Conservation (phyloP, 106 monocot species). For the Apostasia shenzhenica region DNA sequence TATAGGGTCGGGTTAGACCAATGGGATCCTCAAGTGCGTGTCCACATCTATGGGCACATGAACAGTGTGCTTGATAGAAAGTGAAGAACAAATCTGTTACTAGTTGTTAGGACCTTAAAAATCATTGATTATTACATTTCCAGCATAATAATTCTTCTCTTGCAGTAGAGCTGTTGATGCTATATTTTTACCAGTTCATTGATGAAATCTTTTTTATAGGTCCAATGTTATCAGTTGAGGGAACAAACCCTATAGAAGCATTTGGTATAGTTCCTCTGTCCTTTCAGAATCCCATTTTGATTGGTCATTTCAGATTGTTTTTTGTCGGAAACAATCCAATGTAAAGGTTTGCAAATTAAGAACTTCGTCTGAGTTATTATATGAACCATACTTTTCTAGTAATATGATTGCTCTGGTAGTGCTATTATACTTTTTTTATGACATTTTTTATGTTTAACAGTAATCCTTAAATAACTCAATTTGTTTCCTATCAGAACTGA, state of each 20-base stretch:
- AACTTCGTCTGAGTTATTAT: neutral
- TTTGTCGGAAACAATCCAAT: too few relatives aligned
- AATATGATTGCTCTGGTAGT: neutral
- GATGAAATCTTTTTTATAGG: constrained; percentile 15
- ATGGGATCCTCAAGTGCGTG: too few relatives aligned
- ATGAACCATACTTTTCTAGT: neutral
- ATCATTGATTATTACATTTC: too few relatives aligned
- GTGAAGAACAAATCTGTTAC: too few relatives aligned
- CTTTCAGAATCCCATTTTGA: neutral
- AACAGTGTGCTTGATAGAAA: too few relatives aligned
- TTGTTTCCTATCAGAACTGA: constrained; percentile 44
- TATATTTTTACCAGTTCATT: too few relatives aligned
- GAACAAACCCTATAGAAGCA: constrained; percentile 35
- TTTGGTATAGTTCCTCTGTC: constrained; percentile 45
- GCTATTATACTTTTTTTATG: too few relatives aligned
- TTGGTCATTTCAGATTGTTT: neutral
- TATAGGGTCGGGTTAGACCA: too few relatives aligned
- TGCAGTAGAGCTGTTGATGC: too few relatives aligned
- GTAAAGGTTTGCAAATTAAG: neutral
- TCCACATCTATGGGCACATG: too few relatives aligned
- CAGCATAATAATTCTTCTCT: too few relatives aligned
- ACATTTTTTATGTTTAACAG: neutral
- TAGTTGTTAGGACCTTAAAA: too few relatives aligned
- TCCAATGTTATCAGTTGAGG: constrained; percentile 23
- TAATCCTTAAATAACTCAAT: neutral